Evolutionary conservation across 177 flowering plant genomes (phyloP), one percentile per base, ranked within the genome.

Genomic region (Vitis hybrid): DNA sequence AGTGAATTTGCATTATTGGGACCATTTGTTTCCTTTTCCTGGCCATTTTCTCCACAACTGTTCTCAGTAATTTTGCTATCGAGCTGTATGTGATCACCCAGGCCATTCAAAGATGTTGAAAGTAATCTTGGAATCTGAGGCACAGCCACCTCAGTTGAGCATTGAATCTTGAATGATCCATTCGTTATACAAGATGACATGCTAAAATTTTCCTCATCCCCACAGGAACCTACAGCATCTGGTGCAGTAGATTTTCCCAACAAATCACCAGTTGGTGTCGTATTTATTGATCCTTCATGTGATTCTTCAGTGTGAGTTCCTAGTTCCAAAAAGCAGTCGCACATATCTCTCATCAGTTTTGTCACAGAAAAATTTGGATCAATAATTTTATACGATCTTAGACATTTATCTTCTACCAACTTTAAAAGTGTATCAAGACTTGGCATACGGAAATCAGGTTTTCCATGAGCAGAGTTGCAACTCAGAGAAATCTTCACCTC

Each of bases 331-430:
- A 81, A 80, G 73, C 84, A 70, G n/a, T 86, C 74, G 68, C 93
- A 89, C 71, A 86, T 65, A 75, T 87, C 86, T 18, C 50, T 79
- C 90, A 89, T 78, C 64, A 86, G 57, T 57, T 86, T 79, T 67
- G 32, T 77, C 40, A 89, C 66, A 60, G 91, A 83, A 70, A 89
- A 84, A 49, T 73, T 83, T 17, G 86, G 82, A 55, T 80, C 82
- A 65, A 77, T 52, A 40, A 75, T 72, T 76, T 83, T 82, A 72
- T 80, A 83, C n/a, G 86, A 72, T 30, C 75, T 75, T 52, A 84
- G 81, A 72, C 81, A 85, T 72, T 74, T 87, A 62, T 80, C 84
- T 72, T 87, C 81, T 74, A 85, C 76, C 27, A 35, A 46, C 74
- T 84, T 75, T 19, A 81, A 35, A 70, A 83, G 83, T 50, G 72